phyloP scores from a whole-genome alignment of 768 basidiomycete species.

The Sporobolomyces roseus region DNA sequence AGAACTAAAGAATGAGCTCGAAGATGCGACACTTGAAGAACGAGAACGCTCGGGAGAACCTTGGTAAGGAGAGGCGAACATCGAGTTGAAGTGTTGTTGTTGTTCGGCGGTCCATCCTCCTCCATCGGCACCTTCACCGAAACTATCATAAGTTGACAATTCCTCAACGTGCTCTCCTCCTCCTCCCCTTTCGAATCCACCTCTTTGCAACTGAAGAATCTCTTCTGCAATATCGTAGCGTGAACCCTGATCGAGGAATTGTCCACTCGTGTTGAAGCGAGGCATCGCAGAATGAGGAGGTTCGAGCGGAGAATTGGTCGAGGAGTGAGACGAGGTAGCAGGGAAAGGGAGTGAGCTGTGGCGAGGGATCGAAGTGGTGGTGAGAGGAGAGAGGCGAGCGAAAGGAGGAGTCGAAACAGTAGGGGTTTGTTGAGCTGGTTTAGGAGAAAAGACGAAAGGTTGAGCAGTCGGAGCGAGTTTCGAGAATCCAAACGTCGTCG shows the following conservation, averaged over 20 bases:
- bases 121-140: constrained; percentile 12
- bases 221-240: constrained; percentile 34
- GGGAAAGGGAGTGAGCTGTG: constrained; percentile 5
- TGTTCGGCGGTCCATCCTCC: constrained; percentile 1
- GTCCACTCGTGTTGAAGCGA: constrained; percentile 18
- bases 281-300: neutral
- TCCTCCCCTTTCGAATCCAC: neutral
- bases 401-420: neutral
- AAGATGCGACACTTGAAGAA: constrained; percentile 27
- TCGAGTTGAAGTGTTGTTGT: constrained; percentile 9
- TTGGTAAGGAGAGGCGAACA: neutral
- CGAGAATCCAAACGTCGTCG: constrained; percentile 5
- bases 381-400: constrained; percentile 8
- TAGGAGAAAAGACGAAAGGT: constrained; percentile 33
- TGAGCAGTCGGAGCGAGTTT: constrained; percentile 34
- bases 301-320: neutral
- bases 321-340: constrained; percentile 1
- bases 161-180: constrained; percentile 1
- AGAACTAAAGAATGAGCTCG: constrained; percentile 10
- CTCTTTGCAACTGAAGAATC: constrained; percentile 35
- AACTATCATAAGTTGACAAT: neutral
- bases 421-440: neutral
- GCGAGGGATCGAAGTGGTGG: neutral
- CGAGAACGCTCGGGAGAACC: constrained; percentile 14
- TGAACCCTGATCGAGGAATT: constrained; percentile 17